These are phyloP conservation scores for Phytophthora pluvialis DNA, from an alignment of 352 stramenopile genomes.

Conservation along the genomic window DNA sequence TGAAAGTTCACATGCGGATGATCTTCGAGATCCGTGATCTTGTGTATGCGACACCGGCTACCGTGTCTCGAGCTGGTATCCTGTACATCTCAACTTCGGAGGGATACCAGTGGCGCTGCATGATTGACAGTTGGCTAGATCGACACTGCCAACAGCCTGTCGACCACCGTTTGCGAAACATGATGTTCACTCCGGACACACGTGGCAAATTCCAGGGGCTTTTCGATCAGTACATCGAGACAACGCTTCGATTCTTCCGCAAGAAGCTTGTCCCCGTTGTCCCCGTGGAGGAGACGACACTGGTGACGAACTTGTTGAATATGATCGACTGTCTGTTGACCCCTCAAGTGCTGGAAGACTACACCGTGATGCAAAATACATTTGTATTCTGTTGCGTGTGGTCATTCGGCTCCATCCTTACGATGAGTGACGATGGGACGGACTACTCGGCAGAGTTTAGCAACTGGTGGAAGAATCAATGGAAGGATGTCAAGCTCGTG, in stretches of 20 bases:
- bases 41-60: conserved; percentile 95
- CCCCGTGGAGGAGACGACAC: conserved; percentile 93
- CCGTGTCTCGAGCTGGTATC: conserved; percentile 95
- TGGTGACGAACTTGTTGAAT: conserved; percentile 93
- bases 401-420: conserved; percentile 94
- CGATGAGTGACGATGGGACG: conserved; percentile 93
- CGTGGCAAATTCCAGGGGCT: conserved; percentile 83
- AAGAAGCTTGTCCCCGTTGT: conserved; percentile 94
- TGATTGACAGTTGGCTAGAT: conserved; percentile 95
- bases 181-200: conserved; percentile 82
- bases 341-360: conserved; percentile 75
- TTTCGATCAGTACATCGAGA: conserved; percentile 94
- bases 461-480: conserved; percentile 96
- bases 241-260: conserved; percentile 93
- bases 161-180: conserved; percentile 72
- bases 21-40: conserved; percentile 98
- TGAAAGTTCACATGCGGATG: conserved; percentile 97
- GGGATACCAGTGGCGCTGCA: conserved; percentile 94
- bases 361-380: conserved; percentile 88
- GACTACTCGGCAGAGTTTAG: conserved; percentile 95
- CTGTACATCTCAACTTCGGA: conserved; percentile 96
- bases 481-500: conserved; percentile 96
- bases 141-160: conserved; percentile 66
- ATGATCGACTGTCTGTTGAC: conserved; percentile 95
- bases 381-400: conserved; percentile 97